Conservation (phyloP, 2,329 filamentous ascomycete species). For the Chrysoporthe cubensis region DNA sequence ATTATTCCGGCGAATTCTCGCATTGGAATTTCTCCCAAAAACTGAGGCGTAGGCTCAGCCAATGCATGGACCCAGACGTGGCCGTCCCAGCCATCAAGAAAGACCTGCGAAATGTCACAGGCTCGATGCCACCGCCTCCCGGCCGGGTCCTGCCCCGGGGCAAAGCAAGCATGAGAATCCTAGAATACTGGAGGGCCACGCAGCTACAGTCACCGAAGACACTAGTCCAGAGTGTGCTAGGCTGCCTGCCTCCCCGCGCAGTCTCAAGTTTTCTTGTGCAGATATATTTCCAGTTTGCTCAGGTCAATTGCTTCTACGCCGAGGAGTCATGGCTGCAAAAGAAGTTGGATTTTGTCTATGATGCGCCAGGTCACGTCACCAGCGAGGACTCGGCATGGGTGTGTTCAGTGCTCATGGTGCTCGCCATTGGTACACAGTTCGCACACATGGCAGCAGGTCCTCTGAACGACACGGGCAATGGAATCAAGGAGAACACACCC, state of each 20-base stretch:
- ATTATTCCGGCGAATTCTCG: constrained; percentile 57
- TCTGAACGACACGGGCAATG: constrained; percentile 43
- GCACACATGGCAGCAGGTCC: constrained; percentile 47
- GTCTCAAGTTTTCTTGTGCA: constrained; percentile 52
- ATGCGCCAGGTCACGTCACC: constrained; percentile 42
- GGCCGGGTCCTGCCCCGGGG: constrained; percentile 20
- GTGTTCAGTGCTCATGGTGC: constrained; percentile 50
- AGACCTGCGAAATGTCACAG: constrained; percentile 30
- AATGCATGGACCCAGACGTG: constrained; percentile 22
- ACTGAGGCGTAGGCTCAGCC: constrained; percentile 36
- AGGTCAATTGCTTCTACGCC: constrained; percentile 54
- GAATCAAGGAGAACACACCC: constrained; percentile 52
- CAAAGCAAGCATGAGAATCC: constrained; percentile 28
- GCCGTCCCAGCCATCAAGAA: constrained; percentile 19
- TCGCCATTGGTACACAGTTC: constrained; percentile 56
- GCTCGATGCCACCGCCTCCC: constrained; percentile 28
- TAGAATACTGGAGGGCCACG: constrained; percentile 50
- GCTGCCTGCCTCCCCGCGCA: constrained; percentile 50
- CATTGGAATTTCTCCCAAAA: constrained; percentile 58
- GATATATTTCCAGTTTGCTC: constrained; percentile 52
- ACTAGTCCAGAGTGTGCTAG: constrained; percentile 43
- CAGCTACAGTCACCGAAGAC: constrained; percentile 47
- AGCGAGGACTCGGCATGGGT: constrained; percentile 47
- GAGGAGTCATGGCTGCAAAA: constrained; percentile 48
- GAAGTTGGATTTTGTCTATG: constrained; percentile 47